These are phyloP conservation scores for Crinitomyces ghanaensis DNA, from an alignment of 805 yeast species.

Conservation along the genomic window DNA sequence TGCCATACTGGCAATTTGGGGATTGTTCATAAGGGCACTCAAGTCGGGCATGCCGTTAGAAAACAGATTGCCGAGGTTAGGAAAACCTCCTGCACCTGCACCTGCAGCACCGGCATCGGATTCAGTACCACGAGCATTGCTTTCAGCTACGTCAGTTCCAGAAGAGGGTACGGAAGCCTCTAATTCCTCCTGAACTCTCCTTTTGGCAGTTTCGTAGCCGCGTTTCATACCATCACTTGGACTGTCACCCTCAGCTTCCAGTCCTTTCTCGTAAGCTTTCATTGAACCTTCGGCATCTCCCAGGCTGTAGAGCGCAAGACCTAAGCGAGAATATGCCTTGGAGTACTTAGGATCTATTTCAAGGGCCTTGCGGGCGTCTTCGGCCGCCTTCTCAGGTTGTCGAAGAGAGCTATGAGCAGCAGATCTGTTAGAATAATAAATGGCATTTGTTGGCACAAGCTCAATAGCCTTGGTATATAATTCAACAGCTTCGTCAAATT, in stretches of 20 bases:
- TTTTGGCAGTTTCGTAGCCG: slow-evolving; percentile 89
- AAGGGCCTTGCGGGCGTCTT: slow-evolving; percentile 77
- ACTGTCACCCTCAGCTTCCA: slow-evolving; percentile 74
- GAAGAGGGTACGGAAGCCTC: slow-evolving; percentile 27
- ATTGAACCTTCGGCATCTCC: slow-evolving; percentile 86
- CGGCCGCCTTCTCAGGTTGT: slow-evolving; percentile 64
- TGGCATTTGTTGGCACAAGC: slow-evolving; percentile 59
- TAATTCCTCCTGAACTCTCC: slow-evolving; percentile 65
- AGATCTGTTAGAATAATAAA: slow-evolving; percentile 87
- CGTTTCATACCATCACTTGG: slow-evolving; percentile 84
- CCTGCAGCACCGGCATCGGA: slow-evolving; percentile 22
- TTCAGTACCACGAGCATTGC: slow-evolving; percentile 25
- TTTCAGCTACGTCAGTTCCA: slow-evolving; percentile 21
- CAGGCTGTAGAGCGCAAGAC: slow-evolving; percentile 85
- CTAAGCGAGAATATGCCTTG: slow-evolving; percentile 90
- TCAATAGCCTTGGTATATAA: slow-evolving; percentile 75
- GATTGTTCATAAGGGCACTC: slow-evolving; percentile 68
- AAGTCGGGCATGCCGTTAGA: slow-evolving; percentile 67
- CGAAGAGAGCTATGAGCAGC: slow-evolving; percentile 83
- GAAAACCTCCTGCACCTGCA: slow-evolving; percentile 45
- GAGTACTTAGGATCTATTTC: slow-evolving; percentile 68
- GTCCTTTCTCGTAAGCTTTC: slow-evolving; percentile 81
- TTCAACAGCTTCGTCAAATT: slow-evolving; percentile 59
- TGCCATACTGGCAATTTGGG: slow-evolving; percentile 85
- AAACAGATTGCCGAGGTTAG: slow-evolving; percentile 55